These are phyloP conservation scores for Wallacemonas rigidus DNA, from an alignment of 208 protist genomes.

Conservation along the genomic window DNA sequence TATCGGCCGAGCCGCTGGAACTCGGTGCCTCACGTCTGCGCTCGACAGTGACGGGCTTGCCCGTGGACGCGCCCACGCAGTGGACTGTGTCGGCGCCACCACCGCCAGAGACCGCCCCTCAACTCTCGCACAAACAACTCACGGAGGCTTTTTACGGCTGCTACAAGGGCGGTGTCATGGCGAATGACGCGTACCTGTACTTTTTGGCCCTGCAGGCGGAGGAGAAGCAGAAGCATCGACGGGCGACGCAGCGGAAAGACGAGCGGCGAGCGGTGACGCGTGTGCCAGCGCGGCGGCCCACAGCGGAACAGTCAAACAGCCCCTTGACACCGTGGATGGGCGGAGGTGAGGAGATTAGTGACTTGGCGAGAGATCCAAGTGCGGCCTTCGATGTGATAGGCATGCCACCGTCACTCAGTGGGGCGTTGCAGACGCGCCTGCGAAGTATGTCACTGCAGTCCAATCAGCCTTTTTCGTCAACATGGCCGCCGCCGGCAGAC, in stretches of 20 bases:
- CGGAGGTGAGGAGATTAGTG: not conserved
- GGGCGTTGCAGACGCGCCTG: not conserved
- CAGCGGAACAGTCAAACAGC: not conserved
- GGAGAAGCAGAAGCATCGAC: slow-evolving; percentile 13
- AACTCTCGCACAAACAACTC: slow-evolving; percentile 63
- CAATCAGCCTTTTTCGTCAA: not conserved
- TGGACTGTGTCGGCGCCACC: not conserved
- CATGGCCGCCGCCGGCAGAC: not conserved
- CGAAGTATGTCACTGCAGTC: slow-evolving; percentile 12
- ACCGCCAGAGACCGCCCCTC: slow-evolving; percentile 10
- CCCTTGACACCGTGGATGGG: not conserved
- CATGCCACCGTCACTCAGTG: not conserved
- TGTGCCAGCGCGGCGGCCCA: not conserved
- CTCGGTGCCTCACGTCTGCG: not conserved
- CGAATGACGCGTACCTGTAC: slow-evolving; percentile 66
- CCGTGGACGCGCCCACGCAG: not conserved
- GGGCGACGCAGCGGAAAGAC: not conserved
- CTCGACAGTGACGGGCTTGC: not conserved
- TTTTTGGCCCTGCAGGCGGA: slow-evolving; percentile 34
- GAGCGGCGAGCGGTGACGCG: not conserved
- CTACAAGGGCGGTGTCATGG: slow-evolving; percentile 53
- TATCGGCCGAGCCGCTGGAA: too few relatives aligned
- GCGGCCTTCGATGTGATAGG: slow-evolving; percentile 12
- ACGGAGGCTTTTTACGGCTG: slow-evolving; percentile 70
- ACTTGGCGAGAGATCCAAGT: not conserved